Evolutionary conservation across 2,329 filamentous ascomycete genomes (phyloP), one percentile per base, ranked within the genome.

Genomic region (Penicillium crustosum): DNA sequence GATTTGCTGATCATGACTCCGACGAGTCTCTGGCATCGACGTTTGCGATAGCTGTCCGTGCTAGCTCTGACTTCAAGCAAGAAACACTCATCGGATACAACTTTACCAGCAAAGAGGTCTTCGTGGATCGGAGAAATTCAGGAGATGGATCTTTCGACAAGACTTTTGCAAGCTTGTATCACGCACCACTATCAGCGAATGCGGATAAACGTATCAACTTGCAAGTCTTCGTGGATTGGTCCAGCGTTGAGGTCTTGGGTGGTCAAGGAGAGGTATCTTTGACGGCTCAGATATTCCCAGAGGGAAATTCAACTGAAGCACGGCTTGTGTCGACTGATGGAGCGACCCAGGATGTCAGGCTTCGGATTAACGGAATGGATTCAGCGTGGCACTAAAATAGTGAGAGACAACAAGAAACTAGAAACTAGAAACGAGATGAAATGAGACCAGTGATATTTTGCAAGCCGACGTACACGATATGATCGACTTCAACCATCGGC

Each of bases 271-370:
- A 72, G 54, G 57, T 60, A 4, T 65, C 66, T 2, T 17, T 72
- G 29, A 70, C 70, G 13, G 55, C 66, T n/a, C 68, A 71, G 50
- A 64, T 72, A 5, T 72, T 71, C 45, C 68, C 69, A 1, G 38
- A 41, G 3, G 58, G 50, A 23, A 53, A 60, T 52, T 62, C 62
- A n/a, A 63, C 59, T 2, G 36, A 63, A 50, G 57, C 57, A 13
- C 48, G 48, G 17, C 42, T 68, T 31, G 58, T 65, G 23, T 68
- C 66, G 23, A 52, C 43, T 0, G 59, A 59, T 10, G 64, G 66
- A 31, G 53, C 21, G 33, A 62, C 63, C 3, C 29, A 47, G 23
- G 31, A 63, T 56, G 59, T 67, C 7, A 47, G 52, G 6, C 31
- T 64, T 44, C 7, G 33, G 17, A 55, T 59, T 2, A 44, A 41